Evolutionary conservation across 2,329 filamentous ascomycete genomes (phyloP).

Genomic region (Aspergillus caelatus): DNA sequence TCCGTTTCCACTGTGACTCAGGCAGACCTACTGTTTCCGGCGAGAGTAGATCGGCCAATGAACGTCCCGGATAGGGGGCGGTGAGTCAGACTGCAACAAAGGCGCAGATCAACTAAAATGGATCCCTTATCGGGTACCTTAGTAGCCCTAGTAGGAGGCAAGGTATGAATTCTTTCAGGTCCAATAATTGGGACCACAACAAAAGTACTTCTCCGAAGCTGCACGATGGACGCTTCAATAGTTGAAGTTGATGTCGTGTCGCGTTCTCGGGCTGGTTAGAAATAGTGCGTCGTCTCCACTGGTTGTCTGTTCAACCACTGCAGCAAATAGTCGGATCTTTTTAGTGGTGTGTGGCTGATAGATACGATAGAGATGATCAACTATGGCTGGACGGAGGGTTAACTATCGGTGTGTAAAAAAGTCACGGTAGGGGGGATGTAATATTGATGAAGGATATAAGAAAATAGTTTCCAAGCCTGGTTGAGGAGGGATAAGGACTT

Average conservation of each 20-base stretch:
- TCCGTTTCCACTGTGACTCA: slow-evolving; percentile 35
- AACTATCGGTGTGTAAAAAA: slow-evolving; percentile 9
- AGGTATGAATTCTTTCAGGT: background rate
- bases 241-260: background rate
- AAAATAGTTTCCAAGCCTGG: background rate
- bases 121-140: slow-evolving; percentile 4
- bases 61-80: slow-evolving; percentile 26
- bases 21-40: slow-evolving; percentile 22
- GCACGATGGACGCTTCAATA: background rate
- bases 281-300: slow-evolving; percentile 3
- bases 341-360: background rate
- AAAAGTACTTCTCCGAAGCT: background rate
- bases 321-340: background rate
- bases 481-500: slow-evolving; percentile 13
- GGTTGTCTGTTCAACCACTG: slow-evolving; percentile 13
- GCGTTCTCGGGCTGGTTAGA: background rate
- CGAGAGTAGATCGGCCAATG: slow-evolving; percentile 29
- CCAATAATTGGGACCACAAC: background rate
- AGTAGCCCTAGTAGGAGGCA: background rate
- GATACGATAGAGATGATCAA: background rate
- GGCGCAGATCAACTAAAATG: slow-evolving; percentile 4
- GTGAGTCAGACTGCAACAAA: slow-evolving; percentile 25
- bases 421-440: background rate
- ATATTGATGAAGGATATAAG: slow-evolving; percentile 1
- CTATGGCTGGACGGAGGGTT: background rate